Evolutionary conservation across 2,329 filamentous ascomycete genomes (phyloP).

Genomic region (Fusarium luffae): DNA sequence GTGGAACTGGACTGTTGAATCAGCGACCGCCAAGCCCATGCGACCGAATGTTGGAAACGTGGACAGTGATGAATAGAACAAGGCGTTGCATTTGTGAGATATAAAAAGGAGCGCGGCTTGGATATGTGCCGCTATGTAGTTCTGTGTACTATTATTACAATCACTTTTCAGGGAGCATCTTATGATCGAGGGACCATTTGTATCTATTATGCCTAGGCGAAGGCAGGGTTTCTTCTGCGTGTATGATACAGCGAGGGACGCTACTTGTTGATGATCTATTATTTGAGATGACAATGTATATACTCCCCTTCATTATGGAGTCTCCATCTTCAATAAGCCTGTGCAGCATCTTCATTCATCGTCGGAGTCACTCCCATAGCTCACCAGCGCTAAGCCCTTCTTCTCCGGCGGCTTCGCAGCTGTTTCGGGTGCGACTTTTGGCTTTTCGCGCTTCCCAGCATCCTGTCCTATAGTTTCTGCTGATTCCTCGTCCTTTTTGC

Average conservation of each 20-base stretch:
- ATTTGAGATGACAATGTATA: conserved; percentile 32
- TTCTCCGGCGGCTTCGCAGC: conserved; percentile 28
- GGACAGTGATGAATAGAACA: conserved; percentile 49
- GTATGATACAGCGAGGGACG: conserved; percentile 36
- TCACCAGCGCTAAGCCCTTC: conserved; percentile 58
- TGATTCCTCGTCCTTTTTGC: conserved; percentile 24
- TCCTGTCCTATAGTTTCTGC: conserved; percentile 20
- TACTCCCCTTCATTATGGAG: conserved; percentile 30
- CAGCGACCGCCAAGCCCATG: conserved; percentile 55
- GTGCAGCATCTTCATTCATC: conserved; percentile 46
- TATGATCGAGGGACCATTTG: conserved; percentile 32
- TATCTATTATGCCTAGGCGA: conserved; percentile 40
- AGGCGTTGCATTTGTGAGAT: not conserved
- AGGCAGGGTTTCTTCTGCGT: conserved; percentile 19
- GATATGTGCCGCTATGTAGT: conserved; percentile 11
- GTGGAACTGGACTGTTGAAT: conserved; percentile 62
- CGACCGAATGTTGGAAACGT: conserved; percentile 56
- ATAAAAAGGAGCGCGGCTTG: not conserved
- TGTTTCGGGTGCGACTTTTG: not conserved
- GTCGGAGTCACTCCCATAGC: conserved; percentile 62
- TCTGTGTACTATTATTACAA: conserved; percentile 42
- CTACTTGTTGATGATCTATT: conserved; percentile 23
- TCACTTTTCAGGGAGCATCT: conserved; percentile 6
- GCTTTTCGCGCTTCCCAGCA: conserved; percentile 24
- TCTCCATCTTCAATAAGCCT: not conserved